Percentiles rank a stretch among this genome's conserved stretches.
Conservation (phyloP, 2,329 filamentous ascomycete species). For the Septoria linicola region DNA sequence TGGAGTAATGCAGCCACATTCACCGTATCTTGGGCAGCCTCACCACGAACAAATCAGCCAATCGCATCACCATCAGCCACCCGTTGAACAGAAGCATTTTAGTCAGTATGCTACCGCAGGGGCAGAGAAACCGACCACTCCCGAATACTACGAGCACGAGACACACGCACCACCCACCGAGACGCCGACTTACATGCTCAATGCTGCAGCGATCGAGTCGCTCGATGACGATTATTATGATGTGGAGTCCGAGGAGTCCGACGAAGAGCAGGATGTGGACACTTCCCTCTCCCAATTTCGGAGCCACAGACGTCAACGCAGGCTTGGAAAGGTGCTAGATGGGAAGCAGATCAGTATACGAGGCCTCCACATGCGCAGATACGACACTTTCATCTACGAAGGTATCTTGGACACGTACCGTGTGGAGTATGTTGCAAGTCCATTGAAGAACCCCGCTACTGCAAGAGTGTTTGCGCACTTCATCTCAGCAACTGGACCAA, state of each 20-base stretch:
- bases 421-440: constrained; percentile 53
- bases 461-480: constrained; percentile 88
- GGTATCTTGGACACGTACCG: constrained; percentile 49
- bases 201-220: constrained; percentile 44
- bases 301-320: constrained; percentile 25
- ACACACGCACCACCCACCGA: constrained; percentile 15
- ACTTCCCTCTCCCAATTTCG: constrained; percentile 18
- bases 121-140: constrained; percentile 12
- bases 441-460: constrained; percentile 76
- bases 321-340: constrained; percentile 31
- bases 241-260: constrained; percentile 48
- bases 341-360: constrained; percentile 32
- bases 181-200: constrained; percentile 35
- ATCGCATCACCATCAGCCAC: not conserved
- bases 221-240: constrained; percentile 53
- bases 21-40: not conserved
- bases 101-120: too few species aligned
- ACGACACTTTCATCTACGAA: constrained; percentile 49
- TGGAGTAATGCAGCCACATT: not conserved
- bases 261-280: constrained; percentile 45
- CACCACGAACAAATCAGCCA: not conserved
- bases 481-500: constrained; percentile 81
- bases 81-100: not conserved
- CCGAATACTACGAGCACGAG: constrained; percentile 32
- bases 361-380: constrained; percentile 39